These are phyloP conservation scores for Narthecium ossifragum DNA, from an alignment of 106 monocot genomes.

Conservation along the genomic window DNA sequence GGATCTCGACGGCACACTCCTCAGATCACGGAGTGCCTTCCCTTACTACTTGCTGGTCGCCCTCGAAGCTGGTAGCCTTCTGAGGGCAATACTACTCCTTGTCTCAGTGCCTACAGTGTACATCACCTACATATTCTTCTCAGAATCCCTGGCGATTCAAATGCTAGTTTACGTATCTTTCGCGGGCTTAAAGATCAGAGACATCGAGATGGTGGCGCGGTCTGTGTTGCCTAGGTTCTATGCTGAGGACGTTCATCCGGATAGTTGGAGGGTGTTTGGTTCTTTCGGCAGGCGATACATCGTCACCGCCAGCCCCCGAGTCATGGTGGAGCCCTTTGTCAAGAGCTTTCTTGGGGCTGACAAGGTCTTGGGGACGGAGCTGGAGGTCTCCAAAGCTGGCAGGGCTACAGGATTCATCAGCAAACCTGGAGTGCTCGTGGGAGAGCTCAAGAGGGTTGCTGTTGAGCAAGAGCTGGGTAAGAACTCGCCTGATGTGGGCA, in stretches of 20 bases:
- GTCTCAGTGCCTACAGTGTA: conserved; percentile 15
- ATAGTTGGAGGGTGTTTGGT: conserved; percentile 22
- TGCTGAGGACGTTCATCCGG: conserved; percentile 33
- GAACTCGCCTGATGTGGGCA: conserved; percentile 15
- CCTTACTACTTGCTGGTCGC: conserved; percentile 47
- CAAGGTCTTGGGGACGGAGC: conserved; percentile 27
- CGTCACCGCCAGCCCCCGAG: conserved; percentile 25
- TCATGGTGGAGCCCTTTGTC: conserved; percentile 34
- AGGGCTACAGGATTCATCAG: conserved; percentile 26
- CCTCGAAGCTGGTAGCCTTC: conserved; percentile 28
- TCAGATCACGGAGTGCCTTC: conserved; percentile 27
- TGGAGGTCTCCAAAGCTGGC: conserved; percentile 18
- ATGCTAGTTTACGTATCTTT: conserved; percentile 25
- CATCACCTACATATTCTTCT: conserved; percentile 16
- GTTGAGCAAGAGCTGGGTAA: conserved; percentile 16
- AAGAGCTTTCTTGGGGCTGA: conserved; percentile 25
- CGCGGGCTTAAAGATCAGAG: conserved; percentile 21
- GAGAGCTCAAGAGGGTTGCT: conserved; percentile 17
- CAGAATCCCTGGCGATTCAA: conserved; percentile 27
- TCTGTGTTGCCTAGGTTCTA: conserved; percentile 33
- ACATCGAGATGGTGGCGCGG: conserved; percentile 30
- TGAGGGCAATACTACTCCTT: conserved; percentile 21
- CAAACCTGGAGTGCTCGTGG: conserved; percentile 30
- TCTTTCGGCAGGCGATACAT: conserved; percentile 23
- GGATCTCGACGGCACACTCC: conserved; percentile 34